These are phyloP conservation scores for Spathaspora sp. DNA, from an alignment of 805 yeast species.

Conservation along the genomic window DNA sequence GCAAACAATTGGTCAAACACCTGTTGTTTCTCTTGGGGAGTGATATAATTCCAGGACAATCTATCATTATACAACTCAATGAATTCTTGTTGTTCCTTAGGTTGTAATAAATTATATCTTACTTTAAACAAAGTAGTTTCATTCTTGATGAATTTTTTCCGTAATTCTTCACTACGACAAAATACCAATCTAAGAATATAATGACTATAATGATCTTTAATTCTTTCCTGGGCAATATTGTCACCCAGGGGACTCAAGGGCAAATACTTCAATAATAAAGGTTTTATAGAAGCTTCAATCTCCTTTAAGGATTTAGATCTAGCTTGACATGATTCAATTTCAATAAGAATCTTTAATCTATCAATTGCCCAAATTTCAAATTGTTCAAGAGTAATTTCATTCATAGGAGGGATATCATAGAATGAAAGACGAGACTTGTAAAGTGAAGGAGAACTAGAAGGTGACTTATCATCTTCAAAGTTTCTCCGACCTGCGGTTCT, in stretches of 20 bases:
- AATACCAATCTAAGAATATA: constrained; percentile 85
- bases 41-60: constrained; percentile 62
- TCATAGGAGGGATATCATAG: constrained; percentile 72
- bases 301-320: constrained; percentile 65
- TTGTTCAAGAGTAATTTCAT: constrained; percentile 86
- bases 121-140: constrained; percentile 74
- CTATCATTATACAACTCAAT: constrained; percentile 51
- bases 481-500: constrained; percentile 72
- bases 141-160: constrained; percentile 72
- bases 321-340: constrained; percentile 71
- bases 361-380: constrained; percentile 97
- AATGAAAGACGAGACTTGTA: constrained; percentile 66
- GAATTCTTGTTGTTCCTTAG: constrained; percentile 67
- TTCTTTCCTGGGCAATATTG: constrained; percentile 53
- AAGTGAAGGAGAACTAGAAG: constrained; percentile 21
- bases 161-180: constrained; percentile 79
- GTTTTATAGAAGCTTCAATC: constrained; percentile 60
- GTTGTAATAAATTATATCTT: constrained; percentile 62
- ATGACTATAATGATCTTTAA: constrained; percentile 91
- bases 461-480: constrained; percentile 39
- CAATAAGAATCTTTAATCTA: constrained; percentile 75
- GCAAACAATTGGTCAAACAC: constrained; percentile 49
- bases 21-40: constrained; percentile 54
- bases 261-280: constrained; percentile 57
- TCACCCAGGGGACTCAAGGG: constrained; percentile 45